Conservation (phyloP, 2,329 filamentous ascomycete genomes). For the Penicillium vulpinum region DNA sequence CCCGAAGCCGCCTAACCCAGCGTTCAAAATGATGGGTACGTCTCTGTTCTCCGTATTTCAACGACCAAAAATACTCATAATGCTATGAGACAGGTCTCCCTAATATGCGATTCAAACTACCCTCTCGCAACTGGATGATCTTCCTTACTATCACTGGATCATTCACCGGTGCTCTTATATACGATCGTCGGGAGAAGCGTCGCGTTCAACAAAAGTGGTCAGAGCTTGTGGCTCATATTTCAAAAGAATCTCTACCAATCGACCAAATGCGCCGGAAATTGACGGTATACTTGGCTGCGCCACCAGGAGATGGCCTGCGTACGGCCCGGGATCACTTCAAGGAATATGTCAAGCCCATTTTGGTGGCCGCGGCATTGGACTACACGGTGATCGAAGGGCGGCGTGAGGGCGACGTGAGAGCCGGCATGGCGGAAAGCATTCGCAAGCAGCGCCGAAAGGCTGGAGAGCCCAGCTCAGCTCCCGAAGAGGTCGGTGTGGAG, state of each 20-base stretch:
- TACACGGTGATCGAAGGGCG: conserved; percentile 95
- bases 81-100: conserved; percentile 64
- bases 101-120: conserved; percentile 76
- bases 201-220: conserved; percentile 84
- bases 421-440: conserved; percentile 82
- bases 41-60: neutral
- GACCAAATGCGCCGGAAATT: conserved; percentile 77
- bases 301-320: conserved; percentile 81
- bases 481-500: conserved; percentile 54
- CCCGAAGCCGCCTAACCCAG: conserved; percentile 62
- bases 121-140: conserved; percentile 97
- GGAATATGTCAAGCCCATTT: conserved; percentile 90
- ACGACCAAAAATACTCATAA: conserved; percentile 13
- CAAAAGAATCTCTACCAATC: conserved; percentile 70
- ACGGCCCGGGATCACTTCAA: conserved; percentile 91
- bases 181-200: conserved; percentile 90
- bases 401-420: conserved; percentile 87
- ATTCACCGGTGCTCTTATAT: conserved; percentile 77
- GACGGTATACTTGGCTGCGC: conserved; percentile 80
- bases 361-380: conserved; percentile 86
- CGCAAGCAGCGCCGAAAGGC: conserved; percentile 64
- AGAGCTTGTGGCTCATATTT: conserved; percentile 78
- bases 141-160: conserved; percentile 79
- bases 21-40: conserved; percentile 68
- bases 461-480: conserved; percentile 53